phyloP scores from a whole-genome alignment of 2,329 filamentous ascomycete species.

The Bimuria novae-zelandiae region DNA sequence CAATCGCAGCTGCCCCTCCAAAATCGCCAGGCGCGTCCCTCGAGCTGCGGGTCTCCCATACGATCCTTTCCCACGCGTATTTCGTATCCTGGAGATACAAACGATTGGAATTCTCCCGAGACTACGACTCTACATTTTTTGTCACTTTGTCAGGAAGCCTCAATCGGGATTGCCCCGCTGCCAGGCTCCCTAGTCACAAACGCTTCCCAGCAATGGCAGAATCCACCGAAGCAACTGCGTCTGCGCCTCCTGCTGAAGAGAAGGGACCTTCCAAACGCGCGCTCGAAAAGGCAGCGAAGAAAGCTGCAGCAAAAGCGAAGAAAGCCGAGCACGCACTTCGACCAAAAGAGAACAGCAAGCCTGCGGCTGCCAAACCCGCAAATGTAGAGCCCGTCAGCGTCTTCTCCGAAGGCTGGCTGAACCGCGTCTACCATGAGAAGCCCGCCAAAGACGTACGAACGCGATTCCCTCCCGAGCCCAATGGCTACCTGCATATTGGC shows the following conservation, averaged over 20 bases:
- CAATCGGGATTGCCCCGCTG: neutral
- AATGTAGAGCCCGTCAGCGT: conserved; percentile 42
- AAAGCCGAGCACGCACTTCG: conserved; percentile 50
- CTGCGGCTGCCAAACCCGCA: conserved; percentile 30
- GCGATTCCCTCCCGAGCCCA: conserved; percentile 67
- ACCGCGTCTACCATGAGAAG: conserved; percentile 57
- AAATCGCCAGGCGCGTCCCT: conserved; percentile 10
- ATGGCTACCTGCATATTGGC: conserved; percentile 91
- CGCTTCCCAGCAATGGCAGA: conserved; percentile 19
- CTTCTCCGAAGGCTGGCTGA: conserved; percentile 57
- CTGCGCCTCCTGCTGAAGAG: conserved; percentile 30
- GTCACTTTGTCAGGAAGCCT: neutral
- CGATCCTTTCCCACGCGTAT: neutral
- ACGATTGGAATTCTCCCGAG: neutral
- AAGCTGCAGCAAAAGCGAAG: conserved; percentile 50
- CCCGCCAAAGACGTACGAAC: conserved; percentile 52
- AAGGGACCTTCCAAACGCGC: conserved; percentile 54
- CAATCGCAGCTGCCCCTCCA: conserved; percentile 14
- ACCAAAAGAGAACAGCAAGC: conserved; percentile 43
- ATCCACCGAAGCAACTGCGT: conserved; percentile 20
- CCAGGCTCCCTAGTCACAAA: neutral
- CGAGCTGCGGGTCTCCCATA: conserved; percentile 3
- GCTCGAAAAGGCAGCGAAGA: conserved; percentile 55
- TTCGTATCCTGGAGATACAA: neutral
- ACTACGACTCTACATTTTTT: neutral